Conservation (phyloP, 1,284 basidiomycete species). For the Fistulina hepatica region DNA sequence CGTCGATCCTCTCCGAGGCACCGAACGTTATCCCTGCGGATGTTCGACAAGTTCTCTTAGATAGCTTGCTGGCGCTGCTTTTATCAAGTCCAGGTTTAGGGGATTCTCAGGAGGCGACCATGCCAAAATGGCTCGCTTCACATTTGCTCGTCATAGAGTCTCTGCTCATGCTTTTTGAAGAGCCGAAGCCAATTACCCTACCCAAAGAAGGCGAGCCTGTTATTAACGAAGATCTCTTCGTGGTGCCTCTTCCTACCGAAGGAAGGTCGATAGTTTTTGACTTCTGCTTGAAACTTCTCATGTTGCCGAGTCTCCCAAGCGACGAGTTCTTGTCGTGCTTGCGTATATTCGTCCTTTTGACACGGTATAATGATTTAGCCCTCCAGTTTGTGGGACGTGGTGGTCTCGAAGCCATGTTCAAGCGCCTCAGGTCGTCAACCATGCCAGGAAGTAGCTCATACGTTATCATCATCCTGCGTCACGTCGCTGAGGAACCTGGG, state of each 20-base stretch:
- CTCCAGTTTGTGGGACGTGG: conserved; percentile 52
- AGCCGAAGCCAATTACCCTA: conserved; percentile 48
- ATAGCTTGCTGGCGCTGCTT: conserved; percentile 52
- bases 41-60: conserved; percentile 46
- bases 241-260: conserved; percentile 50
- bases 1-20: conserved; percentile 71
- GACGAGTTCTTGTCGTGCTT: conserved; percentile 76
- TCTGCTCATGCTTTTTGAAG: conserved; percentile 66
- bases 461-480: conserved; percentile 81
- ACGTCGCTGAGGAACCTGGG: conserved; percentile 73
- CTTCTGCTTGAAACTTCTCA: conserved; percentile 58
- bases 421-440: conserved; percentile 47
- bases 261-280: conserved; percentile 64
- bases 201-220: conserved; percentile 63
- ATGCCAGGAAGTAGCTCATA: conserved; percentile 71
- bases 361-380: conserved; percentile 55
- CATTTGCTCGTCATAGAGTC: conserved; percentile 77
- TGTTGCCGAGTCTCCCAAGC: conserved; percentile 48
- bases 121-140: conserved; percentile 78
- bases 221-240: conserved; percentile 34
- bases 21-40: conserved; percentile 44
- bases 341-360: conserved; percentile 73
- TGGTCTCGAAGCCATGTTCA: conserved; percentile 57
- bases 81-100: conserved; percentile 42
- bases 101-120: conserved; percentile 37